Conservation (phyloP, 1,284 basidiomycete species). For the Cutaneotrichosporon sp. region DNA sequence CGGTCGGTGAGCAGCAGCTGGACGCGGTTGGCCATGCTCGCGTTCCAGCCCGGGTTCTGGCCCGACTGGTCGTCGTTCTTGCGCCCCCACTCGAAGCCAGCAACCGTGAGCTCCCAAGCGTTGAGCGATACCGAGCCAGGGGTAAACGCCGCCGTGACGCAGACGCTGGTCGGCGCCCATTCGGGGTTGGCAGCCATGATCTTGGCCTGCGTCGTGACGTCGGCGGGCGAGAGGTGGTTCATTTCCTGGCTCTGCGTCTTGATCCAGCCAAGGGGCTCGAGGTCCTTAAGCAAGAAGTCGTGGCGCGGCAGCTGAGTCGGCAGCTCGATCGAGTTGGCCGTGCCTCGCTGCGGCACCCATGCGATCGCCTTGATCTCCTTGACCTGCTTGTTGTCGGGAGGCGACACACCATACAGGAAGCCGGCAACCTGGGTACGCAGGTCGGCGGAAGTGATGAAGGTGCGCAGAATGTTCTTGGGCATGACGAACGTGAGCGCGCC, state of each 20-base stretch:
- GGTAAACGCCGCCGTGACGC: slow-evolving; percentile 91
- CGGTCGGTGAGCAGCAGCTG: slow-evolving; percentile 92
- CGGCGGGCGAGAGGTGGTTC: slow-evolving; percentile 82
- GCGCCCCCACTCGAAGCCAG: slow-evolving; percentile 97
- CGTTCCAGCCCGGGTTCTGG: slow-evolving; percentile 87
- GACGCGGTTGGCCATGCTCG: slow-evolving; percentile 94
- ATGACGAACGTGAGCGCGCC: slow-evolving; percentile 90
- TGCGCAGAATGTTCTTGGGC: slow-evolving; percentile 93
- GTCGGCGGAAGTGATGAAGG: slow-evolving; percentile 90
- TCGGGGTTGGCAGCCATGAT: slow-evolving; percentile 94
- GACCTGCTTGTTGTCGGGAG: slow-evolving; percentile 94
- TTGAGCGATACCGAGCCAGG: slow-evolving; percentile 95
- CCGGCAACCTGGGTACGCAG: slow-evolving; percentile 93
- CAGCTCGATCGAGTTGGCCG: slow-evolving; percentile 86
- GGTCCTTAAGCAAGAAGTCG: slow-evolving; percentile 87
- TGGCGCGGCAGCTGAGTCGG: slow-evolving; percentile 82
- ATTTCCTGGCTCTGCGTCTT: slow-evolving; percentile 92
- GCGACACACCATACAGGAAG: slow-evolving; percentile 86
- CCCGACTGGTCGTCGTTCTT: slow-evolving; percentile 84
- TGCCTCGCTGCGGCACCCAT: slow-evolving; percentile 94
- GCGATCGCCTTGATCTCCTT: slow-evolving; percentile 97
- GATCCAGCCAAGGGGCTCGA: slow-evolving; percentile 96
- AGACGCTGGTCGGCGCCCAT: slow-evolving; percentile 90
- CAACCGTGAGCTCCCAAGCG: slow-evolving; percentile 79
- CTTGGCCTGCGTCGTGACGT: slow-evolving; percentile 93